Evolutionary conservation across 768 basidiomycete species (phyloP), one percentile per base, ranked within the genome.

Genomic region (Suillus spraguei): DNA sequence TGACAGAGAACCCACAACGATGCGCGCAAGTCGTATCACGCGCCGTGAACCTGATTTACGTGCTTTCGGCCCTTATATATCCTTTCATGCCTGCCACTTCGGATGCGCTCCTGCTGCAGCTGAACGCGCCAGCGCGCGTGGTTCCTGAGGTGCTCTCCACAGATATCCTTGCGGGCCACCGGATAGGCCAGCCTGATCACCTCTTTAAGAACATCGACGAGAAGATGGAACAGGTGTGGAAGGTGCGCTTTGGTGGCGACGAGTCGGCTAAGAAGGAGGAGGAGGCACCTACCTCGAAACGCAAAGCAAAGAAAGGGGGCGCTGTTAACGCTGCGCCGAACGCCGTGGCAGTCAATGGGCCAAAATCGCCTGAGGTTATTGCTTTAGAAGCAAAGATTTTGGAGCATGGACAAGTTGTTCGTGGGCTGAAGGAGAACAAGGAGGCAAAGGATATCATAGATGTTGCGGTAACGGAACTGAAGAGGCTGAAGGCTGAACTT

Each of bases 81-180:
- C 97, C 97, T 0, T 99, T 94, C 87, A 98, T 99, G 95, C 97
- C 97, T 46, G 83, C 88, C 14, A 97, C 93, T 0, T 88, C 91
- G 41, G 86, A 85, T 32, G 81, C 87, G 3, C 95, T 99, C 67
- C 82, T 97, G 60, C 70, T 74, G 22, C 97, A 99, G 71, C 84
- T 99, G 66, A 94, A 97, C 71, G 95, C 95, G 0, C 95, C 95
- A 1, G 83, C 90, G 5, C 88, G 97, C 38, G 80, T 83, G 10
- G 88, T 97, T 3, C 92, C 97, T 1, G 83, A 83, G 62, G 81
- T 81, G 10, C 79, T 97, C 67, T 79, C 84, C 6, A 87, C 86
- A 67, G 97, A 99, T 73, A 88, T 99, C 65, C 83, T 98, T 49
- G 85, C 87, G 0, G 94, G 94, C 0, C 97, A 99, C 77, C 81